A percentile compares a stretch with the other conserved stretches of the same genome.
Evolutionary conservation across 2,329 filamentous ascomycete species (phyloP).

Genomic region (Trichoderma hamatum): DNA sequence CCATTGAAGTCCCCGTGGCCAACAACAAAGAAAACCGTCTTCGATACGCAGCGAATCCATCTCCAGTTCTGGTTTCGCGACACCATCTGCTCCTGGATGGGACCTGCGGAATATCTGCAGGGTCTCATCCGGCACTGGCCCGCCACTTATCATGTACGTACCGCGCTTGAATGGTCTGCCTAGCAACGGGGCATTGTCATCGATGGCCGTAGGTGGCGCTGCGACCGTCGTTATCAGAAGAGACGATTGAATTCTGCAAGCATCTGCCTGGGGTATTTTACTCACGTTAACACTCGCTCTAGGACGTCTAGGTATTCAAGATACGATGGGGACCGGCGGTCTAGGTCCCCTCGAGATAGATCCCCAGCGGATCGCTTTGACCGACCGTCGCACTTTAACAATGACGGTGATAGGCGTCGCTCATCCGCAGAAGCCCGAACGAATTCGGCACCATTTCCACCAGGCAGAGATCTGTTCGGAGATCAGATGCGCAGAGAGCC

Average conservation of each 20-base stretch:
- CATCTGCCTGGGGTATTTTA: constrained; percentile 12
- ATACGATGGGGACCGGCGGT: constrained; percentile 66
- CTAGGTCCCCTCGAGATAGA: constrained; percentile 68
- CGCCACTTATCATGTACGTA: constrained; percentile 34
- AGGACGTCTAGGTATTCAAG: constrained; percentile 61
- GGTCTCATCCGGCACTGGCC: constrained; percentile 31
- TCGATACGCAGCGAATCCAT: neutral
- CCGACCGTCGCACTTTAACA: constrained; percentile 53
- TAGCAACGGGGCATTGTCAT: neutral
- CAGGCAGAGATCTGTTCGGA: constrained; percentile 60
- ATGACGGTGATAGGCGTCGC: constrained; percentile 69
- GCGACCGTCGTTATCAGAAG: neutral
- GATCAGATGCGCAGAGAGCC: constrained; percentile 66
- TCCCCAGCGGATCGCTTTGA: constrained; percentile 67
- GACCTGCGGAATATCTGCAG: constrained; percentile 23
- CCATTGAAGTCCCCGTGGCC: neutral
- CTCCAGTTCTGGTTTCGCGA: neutral
- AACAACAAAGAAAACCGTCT: neutral
- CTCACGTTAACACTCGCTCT: constrained; percentile 12
- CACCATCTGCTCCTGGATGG: constrained; percentile 30
- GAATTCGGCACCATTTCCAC: constrained; percentile 62
- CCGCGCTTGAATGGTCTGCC: neutral
- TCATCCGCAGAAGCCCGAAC: constrained; percentile 62
- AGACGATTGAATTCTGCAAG: constrained; percentile 15
- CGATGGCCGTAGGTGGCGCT: neutral